Evolutionary conservation across 192 early-diverging fungal species (phyloP), one percentile per base, ranked within the genome.

Genomic region (Thamnidium elegans): DNA sequence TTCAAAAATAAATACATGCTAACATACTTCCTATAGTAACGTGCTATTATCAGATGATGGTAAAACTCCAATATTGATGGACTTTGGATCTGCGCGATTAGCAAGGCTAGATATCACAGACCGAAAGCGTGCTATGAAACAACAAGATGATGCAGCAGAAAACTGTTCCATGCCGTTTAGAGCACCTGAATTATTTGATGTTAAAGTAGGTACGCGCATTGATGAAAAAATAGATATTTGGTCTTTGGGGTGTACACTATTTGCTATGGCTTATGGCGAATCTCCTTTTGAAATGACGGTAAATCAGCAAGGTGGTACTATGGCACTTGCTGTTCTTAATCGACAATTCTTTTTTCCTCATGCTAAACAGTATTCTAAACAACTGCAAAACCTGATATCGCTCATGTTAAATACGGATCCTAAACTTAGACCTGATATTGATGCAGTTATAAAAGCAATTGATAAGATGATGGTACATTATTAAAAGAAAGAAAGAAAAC

Each of bases 141-240:
- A 87, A 62, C 87, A 74, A 26, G 89, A 91, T 48, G 69, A 85
- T 20, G 89, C 89, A 17, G 86, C 86, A 4, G 79, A 87, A 55
- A 66, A 81, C 58, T 86, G 84, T 58, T 78, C 88, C 1, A 85
- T 89, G 87, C 76, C 88, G 44, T 91, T 88, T 59, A 76, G 89
- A 11, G 88, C 89, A 13, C 89, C 89, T 3, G 89, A 91, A 63
- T 76, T 91, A 19, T 91, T 88, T 67, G 87, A 91, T 70, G 88
- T 88, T 23, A 84, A 86, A 58, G 78, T 79, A 0, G 85, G 74
- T 3, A 63, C 76, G 1, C 67, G 55, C 6, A 50, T 91, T 21
- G 84, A 88, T 58, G 84, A 87, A 56, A 82, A 86, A 48, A 84
- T 87, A 23, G 89, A 91, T 65, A 79, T 91, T n/a, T 91, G 89